Conservation (phyloP, 352 stramenopile genomes). For the Phytopythium ostracodes region DNA sequence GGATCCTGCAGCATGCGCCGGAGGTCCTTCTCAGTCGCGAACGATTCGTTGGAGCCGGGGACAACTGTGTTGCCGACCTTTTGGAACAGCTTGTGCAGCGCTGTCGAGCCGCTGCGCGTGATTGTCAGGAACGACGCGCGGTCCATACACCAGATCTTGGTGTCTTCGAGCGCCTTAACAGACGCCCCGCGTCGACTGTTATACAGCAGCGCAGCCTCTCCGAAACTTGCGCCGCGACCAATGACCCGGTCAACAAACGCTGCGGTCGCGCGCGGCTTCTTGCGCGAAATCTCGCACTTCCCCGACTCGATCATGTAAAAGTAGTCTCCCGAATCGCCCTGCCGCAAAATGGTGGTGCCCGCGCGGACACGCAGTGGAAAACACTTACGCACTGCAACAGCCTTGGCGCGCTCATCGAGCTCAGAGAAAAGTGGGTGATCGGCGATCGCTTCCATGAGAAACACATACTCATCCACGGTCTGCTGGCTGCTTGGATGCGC, state of each 20-base stretch:
- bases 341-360: slow-evolving; percentile 61
- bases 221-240: slow-evolving; percentile 82
- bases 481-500: slow-evolving; percentile 66
- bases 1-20: slow-evolving; percentile 50
- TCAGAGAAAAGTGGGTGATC: slow-evolving; percentile 75
- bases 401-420: slow-evolving; percentile 72
- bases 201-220: slow-evolving; percentile 96
- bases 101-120: slow-evolving; percentile 72
- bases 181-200: slow-evolving; percentile 93
- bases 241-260: slow-evolving; percentile 71
- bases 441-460: slow-evolving; percentile 61
- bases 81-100: slow-evolving; percentile 71
- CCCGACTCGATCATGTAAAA: slow-evolving; percentile 83
- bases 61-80: slow-evolving; percentile 47
- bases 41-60: slow-evolving; percentile 39
- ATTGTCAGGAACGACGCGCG: slow-evolving; percentile 82
- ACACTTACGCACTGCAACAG: slow-evolving; percentile 76
- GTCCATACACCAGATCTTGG: slow-evolving; percentile 93
- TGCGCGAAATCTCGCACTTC: slow-evolving; percentile 67
- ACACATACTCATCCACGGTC: slow-evolving; percentile 72
- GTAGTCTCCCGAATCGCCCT: slow-evolving; percentile 82
- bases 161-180: slow-evolving; percentile 78
- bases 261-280: slow-evolving; percentile 47
- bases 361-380: slow-evolving; percentile 66
- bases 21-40: slow-evolving; percentile 53